phyloP scores from a whole-genome alignment of 2,329 filamentous ascomycete genomes.

The Apiospora phragmitis region DNA sequence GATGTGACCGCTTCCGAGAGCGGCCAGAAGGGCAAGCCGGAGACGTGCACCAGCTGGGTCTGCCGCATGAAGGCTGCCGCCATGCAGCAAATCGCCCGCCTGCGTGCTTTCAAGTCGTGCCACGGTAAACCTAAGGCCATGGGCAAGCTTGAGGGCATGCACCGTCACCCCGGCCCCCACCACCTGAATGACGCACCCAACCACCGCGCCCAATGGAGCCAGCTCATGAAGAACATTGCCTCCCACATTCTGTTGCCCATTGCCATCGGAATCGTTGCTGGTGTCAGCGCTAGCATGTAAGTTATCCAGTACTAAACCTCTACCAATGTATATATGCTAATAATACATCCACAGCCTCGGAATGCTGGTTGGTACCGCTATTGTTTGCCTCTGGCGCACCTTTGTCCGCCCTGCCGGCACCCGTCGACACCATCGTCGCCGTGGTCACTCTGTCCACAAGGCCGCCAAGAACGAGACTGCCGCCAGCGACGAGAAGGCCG shows the following conservation, averaged over 20 bases:
- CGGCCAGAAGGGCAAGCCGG: constrained; percentile 25
- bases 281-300: constrained; percentile 66
- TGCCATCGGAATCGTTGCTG: constrained; percentile 67
- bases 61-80: constrained; percentile 56
- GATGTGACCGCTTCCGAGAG: constrained; percentile 35
- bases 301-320: constrained; percentile 26
- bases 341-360: constrained; percentile 47
- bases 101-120: constrained; percentile 40
- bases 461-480: constrained; percentile 38
- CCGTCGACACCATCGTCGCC: constrained; percentile 31
- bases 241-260: constrained; percentile 68
- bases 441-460: constrained; percentile 34
- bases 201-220: constrained; percentile 38
- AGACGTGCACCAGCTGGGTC: constrained; percentile 41
- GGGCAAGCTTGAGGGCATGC: constrained; percentile 26
- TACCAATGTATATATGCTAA: constrained; percentile 26
- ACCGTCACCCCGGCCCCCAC: constrained; percentile 21
- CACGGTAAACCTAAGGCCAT: constrained; percentile 33
- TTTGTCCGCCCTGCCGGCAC: constrained; percentile 43
- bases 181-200: constrained; percentile 13
- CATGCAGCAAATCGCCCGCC: constrained; percentile 40
- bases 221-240: constrained; percentile 55
- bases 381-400: constrained; percentile 59
- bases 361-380: constrained; percentile 64
- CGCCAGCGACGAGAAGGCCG: constrained; percentile 49